phyloP scores from a whole-genome alignment of 139 green algal species.

The Chlamydomonas eustigma region DNA sequence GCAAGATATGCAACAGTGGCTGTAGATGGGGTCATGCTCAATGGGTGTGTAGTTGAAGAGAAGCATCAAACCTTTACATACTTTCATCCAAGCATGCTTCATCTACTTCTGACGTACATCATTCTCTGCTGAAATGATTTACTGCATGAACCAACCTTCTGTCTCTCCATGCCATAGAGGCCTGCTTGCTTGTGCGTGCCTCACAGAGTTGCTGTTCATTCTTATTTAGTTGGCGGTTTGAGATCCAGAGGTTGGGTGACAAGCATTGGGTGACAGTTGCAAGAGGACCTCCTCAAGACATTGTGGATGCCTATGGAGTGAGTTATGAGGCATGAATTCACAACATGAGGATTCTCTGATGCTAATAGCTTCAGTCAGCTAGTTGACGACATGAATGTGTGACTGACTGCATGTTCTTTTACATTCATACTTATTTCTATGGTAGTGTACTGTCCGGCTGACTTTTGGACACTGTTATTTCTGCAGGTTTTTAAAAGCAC shows the following conservation, averaged over 20 bases:
- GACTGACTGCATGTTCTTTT: too few species aligned
- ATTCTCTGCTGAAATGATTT: background rate
- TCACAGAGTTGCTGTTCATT: background rate
- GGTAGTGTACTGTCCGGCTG: too few species aligned
- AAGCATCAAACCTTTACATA: background rate
- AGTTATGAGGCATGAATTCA: too few species aligned
- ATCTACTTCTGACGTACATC: too few species aligned
- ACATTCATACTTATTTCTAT: too few species aligned
- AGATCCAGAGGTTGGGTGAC: slow-evolving; percentile 40
- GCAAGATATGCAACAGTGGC: background rate
- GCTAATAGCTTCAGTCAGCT: too few species aligned
- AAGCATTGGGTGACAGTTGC: slow-evolving; percentile 57
- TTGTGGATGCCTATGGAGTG: slow-evolving; percentile 54
- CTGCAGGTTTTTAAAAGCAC: too few species aligned
- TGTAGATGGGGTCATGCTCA: background rate
- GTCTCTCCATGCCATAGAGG: background rate
- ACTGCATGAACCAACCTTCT: background rate
- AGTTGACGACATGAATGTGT: too few species aligned
- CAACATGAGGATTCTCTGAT: too few species aligned
- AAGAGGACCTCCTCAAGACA: slow-evolving; percentile 31
- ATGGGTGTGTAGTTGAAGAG: background rate
- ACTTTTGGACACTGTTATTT: too few species aligned
- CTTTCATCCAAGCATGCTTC: too few species aligned
- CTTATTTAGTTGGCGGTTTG: slow-evolving; percentile 37
- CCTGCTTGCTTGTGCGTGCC: background rate